phyloP scores from a whole-genome alignment of 768 basidiomycete genomes.

The Floccularia luteovirens region DNA sequence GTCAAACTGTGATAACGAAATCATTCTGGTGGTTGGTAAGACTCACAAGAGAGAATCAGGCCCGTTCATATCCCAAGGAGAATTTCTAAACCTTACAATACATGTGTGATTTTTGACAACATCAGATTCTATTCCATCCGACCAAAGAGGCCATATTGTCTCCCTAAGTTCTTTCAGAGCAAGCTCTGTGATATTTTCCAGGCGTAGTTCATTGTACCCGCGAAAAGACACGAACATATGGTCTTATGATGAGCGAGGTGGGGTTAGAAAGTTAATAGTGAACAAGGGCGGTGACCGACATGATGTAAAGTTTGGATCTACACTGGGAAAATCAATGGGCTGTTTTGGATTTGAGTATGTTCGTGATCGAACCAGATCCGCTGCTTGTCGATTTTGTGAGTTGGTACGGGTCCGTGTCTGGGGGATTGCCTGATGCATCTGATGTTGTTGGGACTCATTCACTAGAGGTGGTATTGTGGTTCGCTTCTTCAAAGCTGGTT shows the following conservation, averaged over 20 bases:
- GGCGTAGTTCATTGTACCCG: constrained; percentile 54
- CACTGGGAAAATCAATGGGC: background rate
- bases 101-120: constrained; percentile 37
- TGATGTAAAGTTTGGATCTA: constrained; percentile 1
- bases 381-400: constrained; percentile 17
- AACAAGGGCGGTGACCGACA: constrained; percentile 3
- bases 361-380: constrained; percentile 17
- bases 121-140: constrained; percentile 49
- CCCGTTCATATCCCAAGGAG: constrained; percentile 63
- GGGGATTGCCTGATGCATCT: constrained; percentile 13
- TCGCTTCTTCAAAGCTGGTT: constrained; percentile 52
- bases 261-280: background rate
- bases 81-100: constrained; percentile 54
- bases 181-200: constrained; percentile 40
- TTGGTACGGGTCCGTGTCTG: constrained; percentile 33
- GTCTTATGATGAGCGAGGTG: constrained; percentile 28
- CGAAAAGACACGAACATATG: constrained; percentile 70
- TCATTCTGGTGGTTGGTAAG: no score
- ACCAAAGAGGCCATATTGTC: constrained; percentile 57
- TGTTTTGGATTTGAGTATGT: constrained; percentile 17
- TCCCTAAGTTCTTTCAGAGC: constrained; percentile 54
- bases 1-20: background rate
- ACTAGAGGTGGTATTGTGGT: constrained; percentile 15
- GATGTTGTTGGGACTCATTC: no score
- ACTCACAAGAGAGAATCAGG: constrained; percentile 45